These are phyloP conservation scores for Kregervanrija fluxuum DNA, from an alignment of 805 yeast genomes.

Conservation along the genomic window DNA sequence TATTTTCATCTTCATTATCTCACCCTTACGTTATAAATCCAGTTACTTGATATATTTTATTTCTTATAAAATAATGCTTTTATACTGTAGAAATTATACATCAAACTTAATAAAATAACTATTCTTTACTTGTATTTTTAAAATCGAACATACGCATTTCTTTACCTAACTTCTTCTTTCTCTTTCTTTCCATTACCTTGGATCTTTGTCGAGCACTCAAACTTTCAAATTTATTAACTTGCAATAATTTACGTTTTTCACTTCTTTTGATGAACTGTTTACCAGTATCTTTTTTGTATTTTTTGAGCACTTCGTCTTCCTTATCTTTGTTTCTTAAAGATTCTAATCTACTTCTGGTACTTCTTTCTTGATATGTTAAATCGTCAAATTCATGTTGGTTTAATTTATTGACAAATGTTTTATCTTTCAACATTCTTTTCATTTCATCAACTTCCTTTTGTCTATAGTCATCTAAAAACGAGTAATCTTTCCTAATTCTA, in stretches of 20 bases:
- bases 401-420: constrained; percentile 34
- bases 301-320: constrained; percentile 56
- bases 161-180: constrained; percentile 77
- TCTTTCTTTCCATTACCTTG: constrained; percentile 79
- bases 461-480: constrained; percentile 82
- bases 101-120: neutral
- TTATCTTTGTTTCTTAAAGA: constrained; percentile 67
- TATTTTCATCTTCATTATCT: neutral
- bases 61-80: neutral
- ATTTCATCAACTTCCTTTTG: constrained; percentile 61
- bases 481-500: constrained; percentile 67
- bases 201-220: constrained; percentile 70
- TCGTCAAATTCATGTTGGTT: constrained; percentile 41
- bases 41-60: neutral
- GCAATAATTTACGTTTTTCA: constrained; percentile 67
- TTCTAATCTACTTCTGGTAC: constrained; percentile 61
- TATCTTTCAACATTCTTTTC: constrained; percentile 48
- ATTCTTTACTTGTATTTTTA: constrained; percentile 5
- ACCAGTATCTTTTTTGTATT: constrained; percentile 49
- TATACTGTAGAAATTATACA: neutral
- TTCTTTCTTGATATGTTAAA: constrained; percentile 49
- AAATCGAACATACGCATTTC: constrained; percentile 50
- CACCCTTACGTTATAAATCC: neutral
- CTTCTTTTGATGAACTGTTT: constrained; percentile 57
- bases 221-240: constrained; percentile 68